A percentile compares a stretch with the other conserved stretches of the same genome.
phyloP scores from a whole-genome alignment of 768 basidiomycete genomes.

The Leccinum boreale region DNA sequence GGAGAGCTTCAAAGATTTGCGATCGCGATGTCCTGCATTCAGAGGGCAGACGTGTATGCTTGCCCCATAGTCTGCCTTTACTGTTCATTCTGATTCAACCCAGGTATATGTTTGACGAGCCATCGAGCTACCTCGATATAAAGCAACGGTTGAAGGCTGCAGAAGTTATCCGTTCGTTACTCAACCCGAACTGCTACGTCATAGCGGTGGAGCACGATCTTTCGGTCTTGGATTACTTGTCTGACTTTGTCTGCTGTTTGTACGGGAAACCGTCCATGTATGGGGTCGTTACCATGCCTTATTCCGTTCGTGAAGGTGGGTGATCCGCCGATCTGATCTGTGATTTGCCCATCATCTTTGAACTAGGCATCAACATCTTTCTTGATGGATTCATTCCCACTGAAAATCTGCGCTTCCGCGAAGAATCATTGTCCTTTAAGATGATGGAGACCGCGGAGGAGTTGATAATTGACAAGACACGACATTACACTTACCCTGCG shows the following conservation, averaged over 20 bases:
- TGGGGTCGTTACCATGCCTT: constrained; percentile 99
- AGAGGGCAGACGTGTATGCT: constrained; percentile 90
- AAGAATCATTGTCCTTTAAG: constrained; percentile 94
- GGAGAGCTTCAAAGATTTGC: constrained; percentile 98
- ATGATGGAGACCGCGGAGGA: constrained; percentile 98
- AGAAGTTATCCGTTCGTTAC: constrained; percentile 86
- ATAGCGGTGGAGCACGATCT: constrained; percentile 99
- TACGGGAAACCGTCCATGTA: constrained; percentile 98
- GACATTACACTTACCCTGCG: constrained; percentile 85
- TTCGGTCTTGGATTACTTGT: constrained; percentile 96
- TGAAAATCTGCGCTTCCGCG: constrained; percentile 96
- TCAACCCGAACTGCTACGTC: constrained; percentile 84
- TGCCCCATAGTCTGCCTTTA: neutral
- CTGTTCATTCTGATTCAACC: constrained; percentile 3
- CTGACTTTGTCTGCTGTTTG: constrained; percentile 96
- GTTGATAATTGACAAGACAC: constrained; percentile 77
- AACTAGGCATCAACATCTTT: constrained; percentile 96
- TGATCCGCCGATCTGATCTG: constrained; percentile 1
- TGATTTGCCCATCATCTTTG: neutral
- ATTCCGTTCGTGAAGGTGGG: constrained; percentile 93
- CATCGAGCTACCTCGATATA: constrained; percentile 96
- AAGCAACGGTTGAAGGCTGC: constrained; percentile 94
- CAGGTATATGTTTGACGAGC: constrained; percentile 99
- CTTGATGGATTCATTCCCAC: constrained; percentile 98
- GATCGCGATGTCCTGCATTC: constrained; percentile 95